A percentile compares a stretch with the other conserved stretches of the same genome.
Conservation (phyloP, 495 filamentous ascomycete genomes). For the Gamarada debralockiae region DNA sequence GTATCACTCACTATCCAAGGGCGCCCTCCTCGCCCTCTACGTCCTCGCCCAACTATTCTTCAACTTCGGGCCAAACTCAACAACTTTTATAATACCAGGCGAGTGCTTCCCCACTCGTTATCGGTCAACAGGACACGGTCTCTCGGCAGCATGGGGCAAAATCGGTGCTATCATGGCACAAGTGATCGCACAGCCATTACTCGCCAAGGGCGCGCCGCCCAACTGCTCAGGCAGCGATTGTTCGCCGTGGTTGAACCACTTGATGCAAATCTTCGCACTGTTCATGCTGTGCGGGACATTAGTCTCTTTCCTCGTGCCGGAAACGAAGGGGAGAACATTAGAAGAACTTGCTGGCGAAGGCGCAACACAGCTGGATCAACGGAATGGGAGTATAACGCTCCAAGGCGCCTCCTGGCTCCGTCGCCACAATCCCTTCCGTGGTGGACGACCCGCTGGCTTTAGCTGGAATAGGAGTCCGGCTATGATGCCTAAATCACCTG, state of each 20-base stretch:
- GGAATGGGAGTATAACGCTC: background rate
- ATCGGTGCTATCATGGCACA: conserved; percentile 68
- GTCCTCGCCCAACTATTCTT: conserved; percentile 58
- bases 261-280: conserved; percentile 24
- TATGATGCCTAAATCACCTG: conserved; percentile 10
- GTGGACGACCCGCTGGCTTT: conserved; percentile 20
- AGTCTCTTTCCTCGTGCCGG: conserved; percentile 56
- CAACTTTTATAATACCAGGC: conserved; percentile 86
- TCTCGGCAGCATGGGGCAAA: conserved; percentile 81
- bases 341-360: conserved; percentile 54
- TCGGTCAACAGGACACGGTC: conserved; percentile 77
- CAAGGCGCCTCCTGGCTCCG: conserved; percentile 9
- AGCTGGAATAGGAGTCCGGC: conserved; percentile 3
- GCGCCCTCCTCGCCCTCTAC: conserved; percentile 65
- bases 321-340: conserved; percentile 55
- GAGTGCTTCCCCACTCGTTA: conserved; percentile 90
- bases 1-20: conserved; percentile 49
- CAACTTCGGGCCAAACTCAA: conserved; percentile 68
- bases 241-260: conserved; percentile 25
- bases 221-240: conserved; percentile 11
- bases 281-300: conserved; percentile 23
- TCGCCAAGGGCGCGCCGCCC: conserved; percentile 33
- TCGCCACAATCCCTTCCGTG: conserved; percentile 12
- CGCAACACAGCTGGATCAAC: background rate
- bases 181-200: conserved; percentile 45